phyloP scores from a whole-genome alignment of 2,329 filamentous ascomycete genomes.

The Atkinsonella hypoxylon region DNA sequence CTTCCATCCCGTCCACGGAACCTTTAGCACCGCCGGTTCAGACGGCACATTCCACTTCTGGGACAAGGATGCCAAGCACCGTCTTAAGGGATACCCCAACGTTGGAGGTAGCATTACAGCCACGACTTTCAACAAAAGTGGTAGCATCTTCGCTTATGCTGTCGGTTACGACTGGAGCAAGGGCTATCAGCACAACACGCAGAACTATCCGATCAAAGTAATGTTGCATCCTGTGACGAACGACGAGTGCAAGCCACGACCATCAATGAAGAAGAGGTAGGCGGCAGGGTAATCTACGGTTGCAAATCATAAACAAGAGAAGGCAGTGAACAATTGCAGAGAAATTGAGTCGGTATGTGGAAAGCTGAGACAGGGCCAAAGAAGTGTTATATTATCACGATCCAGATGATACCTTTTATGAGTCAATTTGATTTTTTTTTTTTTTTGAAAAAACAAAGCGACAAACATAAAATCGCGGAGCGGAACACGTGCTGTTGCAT shows the following conservation, averaged over 20 bases:
- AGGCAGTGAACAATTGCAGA: neutral
- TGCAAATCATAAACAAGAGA: neutral
- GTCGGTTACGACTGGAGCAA: slow-evolving; percentile 98
- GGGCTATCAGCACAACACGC: slow-evolving; percentile 76
- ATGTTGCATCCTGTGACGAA: slow-evolving; percentile 66
- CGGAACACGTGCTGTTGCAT: no score
- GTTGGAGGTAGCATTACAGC: slow-evolving; percentile 80
- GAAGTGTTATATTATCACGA: neutral
- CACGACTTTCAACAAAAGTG: slow-evolving; percentile 82
- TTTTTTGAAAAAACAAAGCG: no score
- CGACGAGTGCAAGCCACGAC: slow-evolving; percentile 52
- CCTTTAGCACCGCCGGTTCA: slow-evolving; percentile 92
- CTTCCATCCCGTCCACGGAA: slow-evolving; percentile 92
- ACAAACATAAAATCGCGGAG: no score
- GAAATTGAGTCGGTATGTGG: neutral
- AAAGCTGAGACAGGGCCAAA: neutral
- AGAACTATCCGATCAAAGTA: slow-evolving; percentile 63
- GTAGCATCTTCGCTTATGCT: slow-evolving; percentile 76
- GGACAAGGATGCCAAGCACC: slow-evolving; percentile 86
- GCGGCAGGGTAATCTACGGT: neutral
- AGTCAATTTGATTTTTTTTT: no score
- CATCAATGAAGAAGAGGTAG: slow-evolving; percentile 47
- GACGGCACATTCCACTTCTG: slow-evolving; percentile 97
- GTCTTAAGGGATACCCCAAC: slow-evolving; percentile 76
- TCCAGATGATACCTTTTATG: neutral